Conservation (phyloP, 139 green algal species). For the Chlorella sp. region DNA sequence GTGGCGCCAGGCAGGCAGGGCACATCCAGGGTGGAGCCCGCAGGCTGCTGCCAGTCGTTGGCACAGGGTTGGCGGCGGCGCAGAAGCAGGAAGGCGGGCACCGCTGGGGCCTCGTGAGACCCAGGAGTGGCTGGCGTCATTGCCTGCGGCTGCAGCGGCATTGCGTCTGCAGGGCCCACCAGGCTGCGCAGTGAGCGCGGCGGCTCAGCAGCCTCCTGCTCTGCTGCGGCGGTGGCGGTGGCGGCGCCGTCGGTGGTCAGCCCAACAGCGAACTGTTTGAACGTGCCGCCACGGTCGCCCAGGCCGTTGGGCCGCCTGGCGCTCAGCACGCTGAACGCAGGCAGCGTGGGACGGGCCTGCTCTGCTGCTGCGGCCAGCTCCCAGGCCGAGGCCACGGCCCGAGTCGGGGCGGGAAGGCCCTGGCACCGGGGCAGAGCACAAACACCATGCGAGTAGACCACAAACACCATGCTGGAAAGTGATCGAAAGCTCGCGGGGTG, state of each 20-base stretch:
- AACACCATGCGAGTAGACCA: not conserved
- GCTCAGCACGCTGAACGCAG: not conserved
- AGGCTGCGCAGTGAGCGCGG: not conserved
- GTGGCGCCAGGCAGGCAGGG: not conserved
- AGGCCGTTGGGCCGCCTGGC: not conserved
- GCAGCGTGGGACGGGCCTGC: not conserved
- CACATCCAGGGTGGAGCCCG: not conserved
- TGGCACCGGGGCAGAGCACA: not conserved
- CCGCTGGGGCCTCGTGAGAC: not conserved
- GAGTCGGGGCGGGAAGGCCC: not conserved
- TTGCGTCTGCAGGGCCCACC: not conserved
- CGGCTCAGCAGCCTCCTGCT: not conserved
- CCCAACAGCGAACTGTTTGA: not conserved
- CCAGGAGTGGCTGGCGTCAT: not conserved
- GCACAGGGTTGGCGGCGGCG: not conserved
- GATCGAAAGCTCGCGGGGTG: not conserved
- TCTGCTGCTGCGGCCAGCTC: not conserved
- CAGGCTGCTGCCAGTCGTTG: not conserved
- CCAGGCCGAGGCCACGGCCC: not conserved
- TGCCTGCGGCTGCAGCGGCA: not conserved
- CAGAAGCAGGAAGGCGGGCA: slow-evolving; percentile 5
- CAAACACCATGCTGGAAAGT: not conserved
- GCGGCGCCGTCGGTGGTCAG: not conserved
- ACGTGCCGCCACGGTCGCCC: not conserved
- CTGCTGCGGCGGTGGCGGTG: no score